phyloP scores from a whole-genome alignment of 192 early-diverging fungal genomes.

The Chytriomyces confervae region DNA sequence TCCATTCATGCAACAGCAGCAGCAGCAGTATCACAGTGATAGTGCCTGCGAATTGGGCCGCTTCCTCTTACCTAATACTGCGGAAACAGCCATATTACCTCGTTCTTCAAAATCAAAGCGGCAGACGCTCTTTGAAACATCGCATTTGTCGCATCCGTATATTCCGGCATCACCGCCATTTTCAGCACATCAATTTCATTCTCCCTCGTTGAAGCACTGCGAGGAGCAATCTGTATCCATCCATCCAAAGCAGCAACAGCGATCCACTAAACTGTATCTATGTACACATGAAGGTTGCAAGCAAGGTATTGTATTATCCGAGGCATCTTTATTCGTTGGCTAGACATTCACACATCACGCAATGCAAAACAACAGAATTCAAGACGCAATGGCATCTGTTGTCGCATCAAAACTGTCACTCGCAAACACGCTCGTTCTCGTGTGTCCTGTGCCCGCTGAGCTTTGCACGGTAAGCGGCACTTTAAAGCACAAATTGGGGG shows the following conservation, averaged over 20 bases:
- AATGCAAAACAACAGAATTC: constrained; percentile 3
- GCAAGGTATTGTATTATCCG: not conserved
- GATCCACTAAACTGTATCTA: not conserved
- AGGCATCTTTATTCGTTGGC: not conserved
- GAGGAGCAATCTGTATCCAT: not conserved
- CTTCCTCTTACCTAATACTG: too few species aligned
- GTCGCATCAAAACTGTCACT: not conserved
- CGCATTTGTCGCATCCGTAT: too few species aligned
- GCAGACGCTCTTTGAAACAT: too few species aligned
- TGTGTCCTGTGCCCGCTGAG: not conserved
- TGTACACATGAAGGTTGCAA: not conserved
- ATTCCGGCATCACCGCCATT: too few species aligned
- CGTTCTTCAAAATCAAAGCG: too few species aligned
- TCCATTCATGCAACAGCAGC: too few species aligned
- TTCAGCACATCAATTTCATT: too few species aligned
- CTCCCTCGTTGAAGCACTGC: not conserved
- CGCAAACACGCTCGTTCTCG: not conserved
- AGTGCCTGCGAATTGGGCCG: too few species aligned
- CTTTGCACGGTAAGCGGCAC: constrained; percentile 4
- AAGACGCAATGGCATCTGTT: constrained; percentile 15
- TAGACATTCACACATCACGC: not conserved
- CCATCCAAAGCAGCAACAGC: too few species aligned
- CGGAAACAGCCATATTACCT: too few species aligned
- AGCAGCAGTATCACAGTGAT: too few species aligned
- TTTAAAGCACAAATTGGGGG: too few species aligned